These are phyloP conservation scores for Plectosphaerella plurivora DNA, from an alignment of 2,329 filamentous ascomycete species.

Conservation along the genomic window DNA sequence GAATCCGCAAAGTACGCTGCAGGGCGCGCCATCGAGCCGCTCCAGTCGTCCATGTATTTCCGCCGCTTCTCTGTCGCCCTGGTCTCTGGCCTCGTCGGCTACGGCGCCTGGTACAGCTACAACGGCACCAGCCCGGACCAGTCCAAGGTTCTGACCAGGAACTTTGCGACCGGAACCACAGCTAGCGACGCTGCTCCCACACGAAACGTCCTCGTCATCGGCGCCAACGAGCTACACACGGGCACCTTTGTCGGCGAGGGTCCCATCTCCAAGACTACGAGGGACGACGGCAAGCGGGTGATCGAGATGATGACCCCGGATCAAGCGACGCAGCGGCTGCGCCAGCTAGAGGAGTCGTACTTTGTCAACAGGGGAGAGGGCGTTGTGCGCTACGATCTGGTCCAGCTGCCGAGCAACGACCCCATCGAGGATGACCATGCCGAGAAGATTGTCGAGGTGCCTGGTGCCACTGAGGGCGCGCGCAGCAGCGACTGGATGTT, in stretches of 20 bases:
- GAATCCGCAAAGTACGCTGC: constrained; percentile 16
- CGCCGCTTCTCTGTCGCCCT: constrained; percentile 64
- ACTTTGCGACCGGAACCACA: constrained; percentile 33
- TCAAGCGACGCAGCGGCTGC: constrained; percentile 84
- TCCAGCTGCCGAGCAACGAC: constrained; percentile 92
- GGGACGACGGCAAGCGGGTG: constrained; percentile 78
- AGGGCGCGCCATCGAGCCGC: constrained; percentile 38
- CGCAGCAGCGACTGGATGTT: constrained; percentile 95
- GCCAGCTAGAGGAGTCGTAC: constrained; percentile 88
- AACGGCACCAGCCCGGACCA: constrained; percentile 36
- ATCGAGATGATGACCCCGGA: constrained; percentile 96
- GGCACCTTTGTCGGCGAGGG: constrained; percentile 80
- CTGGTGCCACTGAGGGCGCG: constrained; percentile 44
- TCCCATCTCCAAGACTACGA: constrained; percentile 82
- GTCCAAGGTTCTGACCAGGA: constrained; percentile 29
- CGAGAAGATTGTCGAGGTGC: constrained; percentile 94
- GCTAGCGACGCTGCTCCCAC: constrained; percentile 38
- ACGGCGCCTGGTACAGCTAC: constrained; percentile 74
- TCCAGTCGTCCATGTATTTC: constrained; percentile 71
- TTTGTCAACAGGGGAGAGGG: constrained; percentile 84
- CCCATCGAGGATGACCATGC: constrained; percentile 98
- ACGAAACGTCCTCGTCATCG: constrained; percentile 76
- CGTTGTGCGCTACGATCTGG: constrained; percentile 90
- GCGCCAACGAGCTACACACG: constrained; percentile 85
- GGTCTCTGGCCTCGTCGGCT: constrained; percentile 67